Conservation (phyloP, 208 protist species). For the Porcisia deanei region DNA sequence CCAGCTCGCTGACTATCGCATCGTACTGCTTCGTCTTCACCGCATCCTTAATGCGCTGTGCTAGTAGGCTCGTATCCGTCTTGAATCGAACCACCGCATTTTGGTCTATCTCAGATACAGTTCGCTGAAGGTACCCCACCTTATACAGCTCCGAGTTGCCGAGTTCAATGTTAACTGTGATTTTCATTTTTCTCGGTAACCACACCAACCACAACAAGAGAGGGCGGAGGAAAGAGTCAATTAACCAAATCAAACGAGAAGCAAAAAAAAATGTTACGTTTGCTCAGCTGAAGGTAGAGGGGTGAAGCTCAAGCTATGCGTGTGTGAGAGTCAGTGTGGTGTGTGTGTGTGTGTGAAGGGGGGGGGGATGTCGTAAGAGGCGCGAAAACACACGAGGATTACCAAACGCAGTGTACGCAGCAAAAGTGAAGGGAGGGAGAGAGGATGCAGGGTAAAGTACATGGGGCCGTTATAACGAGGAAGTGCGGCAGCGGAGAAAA, state of each 20-base stretch:
- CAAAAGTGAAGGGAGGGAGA: neutral
- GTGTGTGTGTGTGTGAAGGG: too few species aligned
- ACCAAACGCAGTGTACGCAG: neutral
- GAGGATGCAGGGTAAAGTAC: neutral
- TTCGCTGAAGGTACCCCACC: conserved; percentile 47
- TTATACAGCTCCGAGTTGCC: conserved; percentile 55
- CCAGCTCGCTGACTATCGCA: conserved; percentile 56
- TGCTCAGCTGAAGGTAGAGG: neutral
- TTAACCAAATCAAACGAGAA: too few species aligned
- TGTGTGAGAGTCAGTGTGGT: too few species aligned
- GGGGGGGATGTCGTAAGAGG: neutral
- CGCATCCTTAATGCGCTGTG: conserved; percentile 54
- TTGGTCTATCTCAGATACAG: conserved; percentile 48
- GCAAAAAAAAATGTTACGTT: neutral
- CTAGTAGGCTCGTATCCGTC: conserved; percentile 64
- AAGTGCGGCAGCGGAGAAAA: neutral
- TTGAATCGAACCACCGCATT: conserved; percentile 43
- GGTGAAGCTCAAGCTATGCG: neutral
- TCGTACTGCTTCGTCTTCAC: conserved; percentile 58
- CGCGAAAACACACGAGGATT: neutral
- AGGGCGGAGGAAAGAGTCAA: conserved; percentile 4
- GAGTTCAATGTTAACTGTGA: conserved; percentile 82
- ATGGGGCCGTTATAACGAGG: neutral
- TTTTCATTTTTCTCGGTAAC: conserved; percentile 50
- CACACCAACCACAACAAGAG: conserved; percentile 10